Conservation (phyloP, 2,329 filamentous ascomycete species). For the Decorospora gaudefroyi region DNA sequence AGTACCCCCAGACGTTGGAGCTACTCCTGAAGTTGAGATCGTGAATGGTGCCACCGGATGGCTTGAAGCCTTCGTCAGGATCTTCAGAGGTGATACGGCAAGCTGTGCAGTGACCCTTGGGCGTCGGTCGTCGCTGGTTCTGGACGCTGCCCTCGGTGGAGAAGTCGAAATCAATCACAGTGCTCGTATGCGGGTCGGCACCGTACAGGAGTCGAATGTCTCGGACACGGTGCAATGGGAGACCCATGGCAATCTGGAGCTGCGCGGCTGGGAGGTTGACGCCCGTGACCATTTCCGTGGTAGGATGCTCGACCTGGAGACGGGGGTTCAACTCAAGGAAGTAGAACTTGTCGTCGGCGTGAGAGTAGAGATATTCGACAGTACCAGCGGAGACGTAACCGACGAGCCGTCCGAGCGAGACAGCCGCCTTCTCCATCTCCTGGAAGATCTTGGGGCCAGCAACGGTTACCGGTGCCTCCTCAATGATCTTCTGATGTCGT, state of each 20-base stretch:
- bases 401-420: constrained; percentile 89
- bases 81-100: constrained; percentile 99
- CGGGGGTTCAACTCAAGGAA: constrained; percentile 98
- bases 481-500: constrained; percentile 99
- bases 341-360: constrained; percentile 98
- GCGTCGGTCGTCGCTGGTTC: constrained; percentile 84
- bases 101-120: constrained; percentile 96
- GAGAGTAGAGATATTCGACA: constrained; percentile 98
- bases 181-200: constrained; percentile 83
- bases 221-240: constrained; percentile 90
- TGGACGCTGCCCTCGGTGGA: constrained; percentile 79
- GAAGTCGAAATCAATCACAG: constrained; percentile 96
- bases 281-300: constrained; percentile 98
- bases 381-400: constrained; percentile 99
- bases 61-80: constrained; percentile 98
- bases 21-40: constrained; percentile 98
- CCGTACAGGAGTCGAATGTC: constrained; percentile 97
- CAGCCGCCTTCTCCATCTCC: constrained; percentile 94
- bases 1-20: constrained; percentile 99
- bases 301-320: constrained; percentile 99
- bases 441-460: constrained; percentile 88
- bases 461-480: constrained; percentile 97
- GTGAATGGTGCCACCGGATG: constrained; percentile 97
- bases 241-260: constrained; percentile 98
- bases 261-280: constrained; percentile 97